phyloP scores from a whole-genome alignment of 2,329 filamentous ascomycete genomes.

The Neopestalotiopsis rosae region DNA sequence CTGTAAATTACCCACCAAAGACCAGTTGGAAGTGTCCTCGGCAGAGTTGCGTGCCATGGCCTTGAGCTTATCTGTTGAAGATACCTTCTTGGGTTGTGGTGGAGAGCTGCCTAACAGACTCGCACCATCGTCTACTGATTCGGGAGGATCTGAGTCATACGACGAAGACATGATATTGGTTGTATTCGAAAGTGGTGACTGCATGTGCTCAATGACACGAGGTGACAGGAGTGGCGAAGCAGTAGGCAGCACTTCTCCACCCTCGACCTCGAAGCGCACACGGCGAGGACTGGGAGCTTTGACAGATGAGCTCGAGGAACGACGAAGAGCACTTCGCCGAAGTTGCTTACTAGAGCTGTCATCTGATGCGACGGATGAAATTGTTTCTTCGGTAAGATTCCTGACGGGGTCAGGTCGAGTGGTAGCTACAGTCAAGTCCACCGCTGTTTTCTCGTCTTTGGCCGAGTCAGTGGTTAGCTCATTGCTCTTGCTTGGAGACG shows the following conservation, averaged over 20 bases:
- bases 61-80: conserved; percentile 59
- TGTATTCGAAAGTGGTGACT: conserved; percentile 36
- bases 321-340: conserved; percentile 62
- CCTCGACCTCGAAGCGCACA: conserved; percentile 67
- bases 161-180: conserved; percentile 29
- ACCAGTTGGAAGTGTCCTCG: conserved; percentile 59
- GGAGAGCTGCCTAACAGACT: conserved; percentile 37
- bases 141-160: conserved; percentile 30
- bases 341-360: conserved; percentile 52
- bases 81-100: conserved; percentile 56
- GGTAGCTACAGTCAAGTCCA: conserved; percentile 23
- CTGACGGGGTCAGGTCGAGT: conserved; percentile 42
- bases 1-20: conserved; percentile 44
- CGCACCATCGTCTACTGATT: conserved; percentile 43
- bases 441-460: conserved; percentile 17
- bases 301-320: conserved; percentile 57
- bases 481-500: conserved; percentile 32
- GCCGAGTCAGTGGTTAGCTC: conserved; percentile 31
- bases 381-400: conserved; percentile 51
- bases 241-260: conserved; percentile 65
- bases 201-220: conserved; percentile 36
- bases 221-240: conserved; percentile 53
- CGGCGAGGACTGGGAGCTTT: conserved; percentile 60
- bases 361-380: conserved; percentile 58
- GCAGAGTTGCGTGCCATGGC: conserved; percentile 56